A percentile compares a stretch with the other conserved stretches of the same genome.
Evolutionary conservation across 768 basidiomycete genomes (phyloP).

Genomic region (Sporobolomyces pararoseus): DNA sequence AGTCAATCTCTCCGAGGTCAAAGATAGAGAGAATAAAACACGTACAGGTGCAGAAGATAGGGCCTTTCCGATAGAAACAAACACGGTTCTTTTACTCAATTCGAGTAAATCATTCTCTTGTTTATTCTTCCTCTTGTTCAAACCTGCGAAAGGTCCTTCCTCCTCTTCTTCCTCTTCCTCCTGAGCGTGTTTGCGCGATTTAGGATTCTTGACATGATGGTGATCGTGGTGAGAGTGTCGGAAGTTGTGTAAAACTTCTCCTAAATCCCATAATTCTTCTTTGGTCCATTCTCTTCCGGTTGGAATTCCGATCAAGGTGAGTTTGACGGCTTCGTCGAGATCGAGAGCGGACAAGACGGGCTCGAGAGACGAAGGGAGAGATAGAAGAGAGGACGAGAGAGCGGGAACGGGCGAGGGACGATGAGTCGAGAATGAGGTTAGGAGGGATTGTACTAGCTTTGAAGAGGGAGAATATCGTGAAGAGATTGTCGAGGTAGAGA

Average conservation of each 20-base stretch:
- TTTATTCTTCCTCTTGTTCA: not conserved
- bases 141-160: not conserved
- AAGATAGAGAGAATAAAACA: not conserved
- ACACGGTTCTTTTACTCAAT: slow-evolving; percentile 6
- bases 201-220: slow-evolving; percentile 9
- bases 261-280: slow-evolving; percentile 21
- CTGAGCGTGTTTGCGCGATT: not conserved
- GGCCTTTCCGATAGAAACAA: slow-evolving; percentile 25
- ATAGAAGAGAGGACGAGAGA: not conserved
- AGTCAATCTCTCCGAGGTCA: no score
- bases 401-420: not conserved
- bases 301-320: slow-evolving; percentile 18
- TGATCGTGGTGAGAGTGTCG: slow-evolving; percentile 14
- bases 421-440: slow-evolving; percentile 9
- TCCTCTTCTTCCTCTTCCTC: slow-evolving; percentile 1
- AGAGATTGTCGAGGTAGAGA: slow-evolving; percentile 12
- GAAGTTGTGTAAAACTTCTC: slow-evolving; percentile 1
- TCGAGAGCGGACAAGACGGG: not conserved
- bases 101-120: slow-evolving; percentile 1
- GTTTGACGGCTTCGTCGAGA: slow-evolving; percentile 11
- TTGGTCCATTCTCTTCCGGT: not conserved
- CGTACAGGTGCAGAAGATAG: slow-evolving; percentile 10
- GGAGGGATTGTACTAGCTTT: slow-evolving; percentile 7
- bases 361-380: not conserved
- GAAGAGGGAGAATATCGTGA: not conserved